Evolutionary conservation across 352 stramenopile species (phyloP).

Genomic region (Phytophthora cryptogea): DNA sequence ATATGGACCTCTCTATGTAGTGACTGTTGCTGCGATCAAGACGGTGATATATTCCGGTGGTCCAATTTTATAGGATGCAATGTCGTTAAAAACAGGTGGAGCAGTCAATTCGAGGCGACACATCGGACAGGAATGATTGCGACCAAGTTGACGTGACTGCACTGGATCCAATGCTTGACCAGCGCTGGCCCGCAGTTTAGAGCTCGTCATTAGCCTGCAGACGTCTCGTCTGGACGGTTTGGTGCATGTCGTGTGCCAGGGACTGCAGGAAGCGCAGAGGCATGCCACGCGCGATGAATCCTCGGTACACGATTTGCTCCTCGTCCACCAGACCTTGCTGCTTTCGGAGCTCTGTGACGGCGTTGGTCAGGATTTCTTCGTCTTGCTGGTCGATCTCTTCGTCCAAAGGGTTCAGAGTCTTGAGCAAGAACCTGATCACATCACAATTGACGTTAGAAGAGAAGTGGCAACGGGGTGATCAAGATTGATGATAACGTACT

Average conservation of each 20-base stretch:
- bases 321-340: conserved; percentile 54
- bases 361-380: conserved; percentile 36
- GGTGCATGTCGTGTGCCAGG: conserved; percentile 57
- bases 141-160: conserved; percentile 14
- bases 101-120: conserved; percentile 7
- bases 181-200: conserved; percentile 13
- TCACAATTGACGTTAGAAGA: background rate
- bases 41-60: conserved; percentile 8
- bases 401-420: conserved; percentile 62
- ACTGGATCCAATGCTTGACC: conserved; percentile 6
- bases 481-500: conserved; percentile 27
- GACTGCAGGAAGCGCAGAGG: conserved; percentile 52
- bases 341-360: conserved; percentile 38
- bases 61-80: background rate
- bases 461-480: background rate
- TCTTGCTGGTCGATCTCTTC: conserved; percentile 54
- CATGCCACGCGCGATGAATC: conserved; percentile 61
- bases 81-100: conserved; percentile 5
- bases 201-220: conserved; percentile 39
- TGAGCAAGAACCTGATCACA: conserved; percentile 46
- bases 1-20: background rate
- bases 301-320: conserved; percentile 47
- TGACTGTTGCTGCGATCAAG: background rate
- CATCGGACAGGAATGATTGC: conserved; percentile 18
- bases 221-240: conserved; percentile 34